A percentile compares a stretch with the other conserved stretches of the same genome.
phyloP scores from a whole-genome alignment of 1,139 yeast species.

The Yamadazyma sp. region DNA sequence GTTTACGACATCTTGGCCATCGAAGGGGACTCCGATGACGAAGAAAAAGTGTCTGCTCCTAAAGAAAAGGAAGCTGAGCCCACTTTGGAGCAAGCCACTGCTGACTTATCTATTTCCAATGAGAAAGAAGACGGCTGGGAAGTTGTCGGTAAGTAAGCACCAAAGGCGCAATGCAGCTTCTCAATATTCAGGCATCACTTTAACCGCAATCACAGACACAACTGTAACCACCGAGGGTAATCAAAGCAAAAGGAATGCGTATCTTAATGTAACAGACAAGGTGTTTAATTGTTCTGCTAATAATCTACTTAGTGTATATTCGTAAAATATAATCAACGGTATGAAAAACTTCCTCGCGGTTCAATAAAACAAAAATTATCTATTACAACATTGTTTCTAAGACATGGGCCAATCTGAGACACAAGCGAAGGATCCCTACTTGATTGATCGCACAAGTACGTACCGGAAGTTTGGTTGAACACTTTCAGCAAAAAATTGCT shows the following conservation, averaged over 20 bases:
- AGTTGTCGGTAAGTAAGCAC: conserved; percentile 53
- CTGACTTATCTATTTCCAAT: conserved; percentile 38
- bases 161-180: no score
- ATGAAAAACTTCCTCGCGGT: neutral
- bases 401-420: conserved; percentile 1
- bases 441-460: conserved; percentile 15
- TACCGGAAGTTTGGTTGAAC: neutral
- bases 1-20: conserved; percentile 64
- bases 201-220: neutral
- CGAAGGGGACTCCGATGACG: conserved; percentile 61
- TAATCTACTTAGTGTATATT: conserved; percentile 1
- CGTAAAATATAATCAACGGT: conserved; percentile 2
- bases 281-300: neutral
- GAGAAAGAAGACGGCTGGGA: conserved; percentile 51
- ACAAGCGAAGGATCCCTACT: conserved; percentile 6
- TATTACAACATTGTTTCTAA: neutral
- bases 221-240: neutral
- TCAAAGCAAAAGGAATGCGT: neutral
- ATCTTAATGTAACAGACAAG: neutral
- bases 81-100: conserved; percentile 44
- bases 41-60: conserved; percentile 31
- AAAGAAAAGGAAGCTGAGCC: conserved; percentile 6
- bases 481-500: neutral
- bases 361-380: neutral
- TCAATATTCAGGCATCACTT: no score